phyloP scores from a whole-genome alignment of 2,329 filamentous ascomycete genomes.

The Harringtonia lauricola region DNA sequence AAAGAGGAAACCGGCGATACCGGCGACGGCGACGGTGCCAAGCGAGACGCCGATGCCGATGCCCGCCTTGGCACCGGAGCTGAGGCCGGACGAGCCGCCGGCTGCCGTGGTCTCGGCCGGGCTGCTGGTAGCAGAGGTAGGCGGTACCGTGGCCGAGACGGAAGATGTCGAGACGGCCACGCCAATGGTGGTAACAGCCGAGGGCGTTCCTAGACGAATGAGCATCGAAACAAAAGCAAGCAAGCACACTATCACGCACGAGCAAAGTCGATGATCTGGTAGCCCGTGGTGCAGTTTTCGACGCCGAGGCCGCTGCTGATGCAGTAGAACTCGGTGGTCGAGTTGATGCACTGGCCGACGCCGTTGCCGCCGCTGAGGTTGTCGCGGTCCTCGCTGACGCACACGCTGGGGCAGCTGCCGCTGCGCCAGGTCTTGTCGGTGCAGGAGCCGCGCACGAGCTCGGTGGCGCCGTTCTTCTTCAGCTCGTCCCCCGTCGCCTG shows the following conservation, averaged over 20 bases:
- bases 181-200: slow-evolving; percentile 12
- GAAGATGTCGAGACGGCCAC: slow-evolving; percentile 5
- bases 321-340: slow-evolving; percentile 16
- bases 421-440: slow-evolving; percentile 22
- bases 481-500: slow-evolving; percentile 16
- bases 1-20: not conserved
- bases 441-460: slow-evolving; percentile 22
- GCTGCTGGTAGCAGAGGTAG: not conserved
- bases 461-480: slow-evolving; percentile 11
- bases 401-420: slow-evolving; percentile 21
- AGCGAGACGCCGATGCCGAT: slow-evolving; percentile 7
- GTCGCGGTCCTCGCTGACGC: slow-evolving; percentile 14
- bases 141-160: not conserved
- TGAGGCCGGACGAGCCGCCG: not conserved
- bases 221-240: not conserved
- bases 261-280: slow-evolving; percentile 10
- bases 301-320: slow-evolving; percentile 10
- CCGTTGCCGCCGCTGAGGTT: slow-evolving; percentile 12
- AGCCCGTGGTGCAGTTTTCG: slow-evolving; percentile 11
- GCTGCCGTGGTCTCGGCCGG: not conserved
- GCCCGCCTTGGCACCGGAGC: slow-evolving; percentile 2
- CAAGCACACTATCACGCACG: slow-evolving; percentile 5
- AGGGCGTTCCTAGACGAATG: slow-evolving; percentile 5
- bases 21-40: not conserved
- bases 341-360: slow-evolving; percentile 9